Evolutionary conservation across 805 yeast genomes (phyloP), one percentile per base, ranked within the genome.

Genomic region (Yamadazyma tumulicola): DNA sequence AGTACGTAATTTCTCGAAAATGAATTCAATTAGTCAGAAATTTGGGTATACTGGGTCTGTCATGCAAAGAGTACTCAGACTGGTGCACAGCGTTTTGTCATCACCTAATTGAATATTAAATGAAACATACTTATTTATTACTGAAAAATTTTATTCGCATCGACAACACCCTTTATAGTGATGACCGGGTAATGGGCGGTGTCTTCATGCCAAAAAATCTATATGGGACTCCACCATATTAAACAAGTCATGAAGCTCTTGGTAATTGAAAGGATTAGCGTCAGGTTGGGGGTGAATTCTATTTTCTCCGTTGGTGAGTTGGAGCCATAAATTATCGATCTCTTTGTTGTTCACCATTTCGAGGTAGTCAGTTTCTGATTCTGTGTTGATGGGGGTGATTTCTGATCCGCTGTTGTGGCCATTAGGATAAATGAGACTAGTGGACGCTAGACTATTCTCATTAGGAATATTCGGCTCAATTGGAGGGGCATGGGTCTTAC

Each of bases 41-140:
- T 64, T 58, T 67, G 69, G 72, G 72, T 65, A 59, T 65, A 67
- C 69, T 64, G 57, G 51, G 56, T 57, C 62, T 56, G 55, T 67
- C 72, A 67, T 65, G 53, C 43, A 50, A 61, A 33, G 59, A 65
- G 69, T 64, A 61, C 65, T 67, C 72, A 64, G 72, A 66, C 71
- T 67, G 72, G 72, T 67, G 72, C 72, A 67, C 72, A 67, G 72
- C 72, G 67, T 59, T 54, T 61, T 62, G 69, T 67, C 70, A 49
- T 67, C 72, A 61, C 55, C 35, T 55, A 42, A 41, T 35, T 35
- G 27, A 21, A n/a, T 12, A 13, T 27, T 9, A 7, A 19, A 12
- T 21, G 14, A 24, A 24, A 24, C 19, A 15, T 16, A 25, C 32
- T 7, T 32, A 13, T 19, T 18, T 13, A 11, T 5, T 11, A 21